Conservation (phyloP, 305 asterid genomes). For the Rubia peregrina region DNA sequence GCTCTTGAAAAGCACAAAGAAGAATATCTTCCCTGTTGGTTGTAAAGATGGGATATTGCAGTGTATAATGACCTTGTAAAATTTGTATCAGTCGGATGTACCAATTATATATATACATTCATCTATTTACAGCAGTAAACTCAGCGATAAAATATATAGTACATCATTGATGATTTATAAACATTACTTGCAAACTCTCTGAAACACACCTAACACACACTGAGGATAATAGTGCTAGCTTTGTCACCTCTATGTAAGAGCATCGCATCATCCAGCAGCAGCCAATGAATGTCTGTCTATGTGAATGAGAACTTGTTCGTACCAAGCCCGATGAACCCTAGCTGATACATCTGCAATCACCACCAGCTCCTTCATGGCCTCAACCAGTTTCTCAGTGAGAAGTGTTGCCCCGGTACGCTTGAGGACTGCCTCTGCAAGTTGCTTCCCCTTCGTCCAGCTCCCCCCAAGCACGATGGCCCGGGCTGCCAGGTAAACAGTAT, state of each 20-base stretch:
- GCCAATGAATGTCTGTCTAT: not conserved
- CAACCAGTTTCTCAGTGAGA: slow-evolving; percentile 41
- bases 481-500: slow-evolving; percentile 50
- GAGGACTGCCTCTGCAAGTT: slow-evolving; percentile 47
- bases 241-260: not conserved
- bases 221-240: not conserved
- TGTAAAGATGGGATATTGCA: slow-evolving; percentile 8
- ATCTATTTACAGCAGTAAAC: not conserved
- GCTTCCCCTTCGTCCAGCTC: slow-evolving; percentile 41
- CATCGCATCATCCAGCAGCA: not conserved
- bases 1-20: slow-evolving; percentile 54
- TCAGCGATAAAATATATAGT: not conserved
- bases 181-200: too few relatives aligned
- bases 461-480: slow-evolving; percentile 78
- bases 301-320: slow-evolving; percentile 22
- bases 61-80: too few relatives aligned
- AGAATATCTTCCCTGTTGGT: slow-evolving; percentile 13
- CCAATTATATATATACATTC: not conserved
- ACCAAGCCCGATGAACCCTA: slow-evolving; percentile 72
- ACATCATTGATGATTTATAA: too few relatives aligned
- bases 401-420: slow-evolving; percentile 62
- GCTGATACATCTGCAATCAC: slow-evolving; percentile 48
- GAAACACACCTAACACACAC: not conserved
- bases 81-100: too few relatives aligned
- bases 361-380: slow-evolving; percentile 43